Evolutionary conservation across 768 basidiomycete genomes (phyloP), one percentile per base, ranked within the genome.

Genomic region (Holtermannia corniformis): DNA sequence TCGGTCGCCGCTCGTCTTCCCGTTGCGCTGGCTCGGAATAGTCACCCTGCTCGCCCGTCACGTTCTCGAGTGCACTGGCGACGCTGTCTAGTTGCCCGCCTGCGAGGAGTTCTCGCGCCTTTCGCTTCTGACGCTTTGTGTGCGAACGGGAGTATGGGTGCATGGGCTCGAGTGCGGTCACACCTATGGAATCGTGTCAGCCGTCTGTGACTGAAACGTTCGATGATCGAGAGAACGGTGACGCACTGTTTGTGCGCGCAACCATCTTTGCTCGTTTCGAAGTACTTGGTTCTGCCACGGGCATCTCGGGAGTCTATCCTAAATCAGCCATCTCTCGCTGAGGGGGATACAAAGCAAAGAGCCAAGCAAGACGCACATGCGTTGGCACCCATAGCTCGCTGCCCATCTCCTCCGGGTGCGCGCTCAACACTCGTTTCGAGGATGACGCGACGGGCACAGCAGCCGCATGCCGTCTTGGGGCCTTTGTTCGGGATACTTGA

Each of bases 141-240:
- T 68, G 66, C 2, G 66, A 66, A 19, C 58, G 47, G 19, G 64
- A 62, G 51, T 69, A 65, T 14, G 66, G 66, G 23, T 70, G 66
- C 0, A 52, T 25, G 4, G 47, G 49, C 10, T 43, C 22, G 14
- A 54, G 21, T 0, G 37, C 42, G 3, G 49, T 57, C 41, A 54
- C 14, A 4, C 14, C 13, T n/a, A 49, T 28, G 4, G 11, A 49
- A 25, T 49, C 47, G 7, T 25, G 19, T 32, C 25, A 25, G 11
- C 26, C 37, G 4, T 5, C 14, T 32, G n/a, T 47, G 10, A 47
- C 21, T 25, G 24, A 25, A 14, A 28, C 37, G 24, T 22, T 24
- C 27, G 16, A 12, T 19, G 37, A 32, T 5, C 25, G 4, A 25
- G 14, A 13, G 45, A 25, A 10, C 25, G n/a, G 43, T 16, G 7